These are phyloP conservation scores for Annona squamosa DNA, from an alignment of 164 flowering plant species.

Conservation along the genomic window DNA sequence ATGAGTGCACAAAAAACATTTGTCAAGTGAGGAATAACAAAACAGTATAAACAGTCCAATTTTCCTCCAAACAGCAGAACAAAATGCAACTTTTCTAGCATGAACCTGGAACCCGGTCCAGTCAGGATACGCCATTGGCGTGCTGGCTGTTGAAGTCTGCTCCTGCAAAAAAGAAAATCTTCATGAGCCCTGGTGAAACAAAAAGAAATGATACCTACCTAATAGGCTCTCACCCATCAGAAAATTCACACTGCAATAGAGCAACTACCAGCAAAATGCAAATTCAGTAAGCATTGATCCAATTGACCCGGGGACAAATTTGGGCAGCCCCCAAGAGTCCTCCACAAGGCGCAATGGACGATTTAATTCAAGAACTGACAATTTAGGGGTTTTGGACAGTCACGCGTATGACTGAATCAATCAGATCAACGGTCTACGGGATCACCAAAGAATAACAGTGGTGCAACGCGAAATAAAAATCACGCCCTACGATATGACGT, in stretches of 20 bases:
- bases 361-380: too few species aligned
- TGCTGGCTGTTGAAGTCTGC: slow-evolving; percentile 44
- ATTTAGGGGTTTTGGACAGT: too few species aligned
- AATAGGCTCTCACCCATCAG: not conserved
- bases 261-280: not conserved
- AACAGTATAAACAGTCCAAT: not conserved
- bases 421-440: not conserved
- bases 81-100: not conserved
- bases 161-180: slow-evolving; percentile 36
- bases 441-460: not conserved
- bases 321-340: too few species aligned
- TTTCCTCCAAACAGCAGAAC: not conserved
- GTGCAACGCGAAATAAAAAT: not conserved
- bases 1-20: not conserved
- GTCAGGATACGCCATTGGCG: slow-evolving; percentile 61
- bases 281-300: not conserved
- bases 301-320: not conserved
- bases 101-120: slow-evolving; percentile 90
- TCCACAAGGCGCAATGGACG: too few species aligned
- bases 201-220: not conserved
- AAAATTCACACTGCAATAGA: not conserved
- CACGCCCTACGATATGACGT: not conserved
- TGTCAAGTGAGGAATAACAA: not conserved
- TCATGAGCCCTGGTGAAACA: not conserved
- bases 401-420: not conserved